Base-by-base conservation (phyloP, 805 yeast genomes). In the Metschnikowia borealis region DNA sequence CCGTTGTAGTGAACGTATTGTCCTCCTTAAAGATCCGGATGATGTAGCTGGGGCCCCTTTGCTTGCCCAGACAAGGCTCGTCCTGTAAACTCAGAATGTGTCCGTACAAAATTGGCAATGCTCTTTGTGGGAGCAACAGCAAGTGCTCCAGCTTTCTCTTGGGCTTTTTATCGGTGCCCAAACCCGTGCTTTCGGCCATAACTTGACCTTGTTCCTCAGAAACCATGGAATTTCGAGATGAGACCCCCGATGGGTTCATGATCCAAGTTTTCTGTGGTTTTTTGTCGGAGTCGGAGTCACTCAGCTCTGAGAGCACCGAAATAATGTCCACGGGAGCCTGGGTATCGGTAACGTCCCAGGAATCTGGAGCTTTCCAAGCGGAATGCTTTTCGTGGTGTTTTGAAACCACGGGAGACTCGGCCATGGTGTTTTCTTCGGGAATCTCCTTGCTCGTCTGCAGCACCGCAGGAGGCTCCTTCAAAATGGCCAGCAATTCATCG, bases 21-120 rank as follows among this genome's bases (percentile, higher is more conserved):
- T 88, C 96, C 47, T 83, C 87, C 51, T 86, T 82, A 70, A 87
- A 90, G 1, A 92, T 84, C 53, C 96, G 82, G 20, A 92, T 72
- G 53, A 75, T 79, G 56, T 71, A 79, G 43, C 70, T 73, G 20
- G 71, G 70, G 11, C 68, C 71, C 48, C 61, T 46, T n/a, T 46
- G 43, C 29, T 55, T 39, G 10, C 29, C 18, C n/a, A 20, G 18
- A 15, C 11, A 6, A n/a, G 39, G 8, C 29, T 36, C 15, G 15
- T 21, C 38, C 44, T 11, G 15, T 6, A 15, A 34, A 38, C 43
- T 47, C 20, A 53, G 52, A 21, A 55, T 46, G 17, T 43, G 38
- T 8, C 77, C 76, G 49, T 65, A 73, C 18, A 73, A 57, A 2
- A 66, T 61, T 1, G 77, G 77, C 41, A 69, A 55, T 10, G 50